A percentile compares a stretch with the other conserved stretches of the same genome.
phyloP scores from a whole-genome alignment of 805 yeast genomes.

The Nakazawaea wickerhamii region DNA sequence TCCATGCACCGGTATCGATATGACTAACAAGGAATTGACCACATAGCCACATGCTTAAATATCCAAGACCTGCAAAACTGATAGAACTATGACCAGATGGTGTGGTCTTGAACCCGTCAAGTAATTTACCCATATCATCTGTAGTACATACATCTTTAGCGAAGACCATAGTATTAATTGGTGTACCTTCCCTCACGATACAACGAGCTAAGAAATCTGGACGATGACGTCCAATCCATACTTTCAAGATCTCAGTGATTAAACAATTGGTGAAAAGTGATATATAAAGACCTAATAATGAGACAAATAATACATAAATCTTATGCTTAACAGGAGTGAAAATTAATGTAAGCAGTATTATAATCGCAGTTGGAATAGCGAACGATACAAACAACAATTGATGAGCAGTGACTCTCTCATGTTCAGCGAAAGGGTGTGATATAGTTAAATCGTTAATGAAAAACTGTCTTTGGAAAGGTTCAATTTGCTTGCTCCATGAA shows the following conservation, averaged over 20 bases:
- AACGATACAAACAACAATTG: constrained; percentile 50
- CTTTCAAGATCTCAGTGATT: constrained; percentile 69
- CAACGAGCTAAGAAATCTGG: constrained; percentile 93
- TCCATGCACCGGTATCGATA: constrained; percentile 53
- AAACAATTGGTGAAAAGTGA: constrained; percentile 56
- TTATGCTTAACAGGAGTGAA: constrained; percentile 48
- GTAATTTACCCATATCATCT: constrained; percentile 32
- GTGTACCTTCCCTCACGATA: constrained; percentile 55
- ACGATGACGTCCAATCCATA: constrained; percentile 83
- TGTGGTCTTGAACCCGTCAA: constrained; percentile 76
- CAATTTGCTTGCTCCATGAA: constrained; percentile 20
- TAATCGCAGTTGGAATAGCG: constrained; percentile 41
- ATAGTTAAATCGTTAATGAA: constrained; percentile 68
- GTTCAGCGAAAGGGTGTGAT: constrained; percentile 74
- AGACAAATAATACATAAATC: constrained; percentile 53
- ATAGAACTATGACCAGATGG: constrained; percentile 79
- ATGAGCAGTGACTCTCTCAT: constrained; percentile 62
- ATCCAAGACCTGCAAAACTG: constrained; percentile 65
- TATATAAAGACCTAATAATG: constrained; percentile 60
- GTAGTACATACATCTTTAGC: constrained; percentile 68
- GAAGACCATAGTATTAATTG: constrained; percentile 45
- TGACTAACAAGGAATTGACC: constrained; percentile 51
- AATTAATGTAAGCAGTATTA: constrained; percentile 26
- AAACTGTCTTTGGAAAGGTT: constrained; percentile 79
- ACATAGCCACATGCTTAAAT: constrained; percentile 55